Evolutionary conservation across 2,329 filamentous ascomycete genomes (phyloP).

Genomic region (Westerdykella aurantiaca): DNA sequence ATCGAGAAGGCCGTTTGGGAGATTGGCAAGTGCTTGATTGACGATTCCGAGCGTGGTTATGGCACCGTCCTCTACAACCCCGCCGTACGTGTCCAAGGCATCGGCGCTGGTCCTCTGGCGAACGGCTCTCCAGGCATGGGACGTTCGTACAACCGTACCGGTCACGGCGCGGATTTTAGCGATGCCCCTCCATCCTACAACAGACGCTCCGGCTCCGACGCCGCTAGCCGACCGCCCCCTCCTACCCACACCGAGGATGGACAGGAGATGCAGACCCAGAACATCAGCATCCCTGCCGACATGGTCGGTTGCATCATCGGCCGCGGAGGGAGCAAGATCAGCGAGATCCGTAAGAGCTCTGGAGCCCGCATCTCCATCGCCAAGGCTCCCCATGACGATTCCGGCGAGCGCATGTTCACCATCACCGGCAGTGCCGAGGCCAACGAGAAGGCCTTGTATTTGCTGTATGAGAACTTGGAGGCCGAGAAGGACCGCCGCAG

Average conservation of each 20-base stretch:
- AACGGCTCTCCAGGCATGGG: slow-evolving; percentile 51
- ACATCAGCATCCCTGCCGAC: slow-evolving; percentile 98
- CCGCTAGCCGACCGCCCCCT: slow-evolving; percentile 65
- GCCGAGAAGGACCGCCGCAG: slow-evolving; percentile 98
- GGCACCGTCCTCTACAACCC: slow-evolving; percentile 98
- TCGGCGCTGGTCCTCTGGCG: slow-evolving; percentile 48
- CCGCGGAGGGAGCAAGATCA: slow-evolving; percentile 91
- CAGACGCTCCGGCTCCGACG: slow-evolving; percentile 79
- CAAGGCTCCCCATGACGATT: slow-evolving; percentile 94
- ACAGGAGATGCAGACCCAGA: slow-evolving; percentile 96
- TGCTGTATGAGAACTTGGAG: slow-evolving; percentile 97
- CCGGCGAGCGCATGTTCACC: slow-evolving; percentile 98
- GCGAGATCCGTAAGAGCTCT: slow-evolving; percentile 94
- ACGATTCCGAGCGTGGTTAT: slow-evolving; percentile 95
- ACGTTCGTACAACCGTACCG: slow-evolving; percentile 78
- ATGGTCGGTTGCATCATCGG: slow-evolving; percentile 99
- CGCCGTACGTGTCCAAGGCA: slow-evolving; percentile 71
- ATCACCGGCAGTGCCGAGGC: slow-evolving; percentile 93
- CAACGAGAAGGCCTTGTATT: slow-evolving; percentile 92
- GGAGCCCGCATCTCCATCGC: slow-evolving; percentile 96
- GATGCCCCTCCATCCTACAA: slow-evolving; percentile 67
- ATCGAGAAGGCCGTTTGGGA: slow-evolving; percentile 98
- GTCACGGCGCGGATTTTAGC: slow-evolving; percentile 96
- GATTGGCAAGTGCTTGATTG: slow-evolving; percentile 96
- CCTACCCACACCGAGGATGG: slow-evolving; percentile 92